Base-by-base conservation (phyloP, 306 rosid genomes). In the Cajanus cajan region DNA sequence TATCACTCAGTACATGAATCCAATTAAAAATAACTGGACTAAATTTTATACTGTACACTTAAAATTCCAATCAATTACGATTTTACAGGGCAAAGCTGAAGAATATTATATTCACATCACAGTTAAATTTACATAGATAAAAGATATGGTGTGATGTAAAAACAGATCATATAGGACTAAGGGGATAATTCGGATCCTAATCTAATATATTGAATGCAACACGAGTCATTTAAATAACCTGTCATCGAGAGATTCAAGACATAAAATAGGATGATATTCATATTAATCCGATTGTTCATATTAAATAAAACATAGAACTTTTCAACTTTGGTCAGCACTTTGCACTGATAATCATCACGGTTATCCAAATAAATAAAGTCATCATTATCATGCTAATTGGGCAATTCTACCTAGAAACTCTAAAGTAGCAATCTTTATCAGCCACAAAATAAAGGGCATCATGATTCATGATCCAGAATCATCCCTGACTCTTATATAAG, bases 371-470 rank as follows among this genome's bases (percentile, higher is more conserved):
- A 45, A 70, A 8, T 51, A 19, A 66, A 37, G 41, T 55, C 45
- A 44, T 31, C 19, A 73, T 63, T 50, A 54, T 80, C 43, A 70
- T 71, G 76, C 63, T 69, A 52, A 70, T 71, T 34, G 76, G 31
- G 71, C 22, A 72, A 7, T 41, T 24, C 44, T 16, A 39, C 6
- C 2, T 16, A 61, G 45, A 10, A 75, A 16, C 73, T 21, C 28
- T 33, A 79, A 39, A 21, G 6, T 58, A 8, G 9, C 24, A 48
- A 50, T 40, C 28, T 55, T 61, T 24, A 51, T 76, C 59, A 82
- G 45, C 1, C 31, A 15, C 21, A 33, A 22, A 67, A 67, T 43
- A 39, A 10, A 66, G 39, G 15, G 8, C 67, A 66, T 15, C 57
- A 24, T n/a, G 51, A 76, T 50, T 15, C 57, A 24, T n/a, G 51